A percentile compares a stretch with the other conserved stretches of the same genome.
Conservation (phyloP, 2,329 filamentous ascomycete genomes). For the Colletotrichum sp. region DNA sequence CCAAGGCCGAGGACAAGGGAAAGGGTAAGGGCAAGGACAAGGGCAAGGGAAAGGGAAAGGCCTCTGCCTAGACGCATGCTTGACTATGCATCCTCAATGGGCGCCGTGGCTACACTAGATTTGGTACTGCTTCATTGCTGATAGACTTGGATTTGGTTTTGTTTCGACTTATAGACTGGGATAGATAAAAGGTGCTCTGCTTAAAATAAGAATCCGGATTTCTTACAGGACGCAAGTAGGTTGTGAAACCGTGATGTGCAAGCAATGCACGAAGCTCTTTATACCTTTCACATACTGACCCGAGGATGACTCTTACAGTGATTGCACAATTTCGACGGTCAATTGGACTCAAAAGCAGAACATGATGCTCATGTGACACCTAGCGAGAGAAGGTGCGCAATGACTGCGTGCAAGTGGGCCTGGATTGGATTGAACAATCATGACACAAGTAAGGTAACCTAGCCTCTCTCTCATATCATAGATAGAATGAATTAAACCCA, state of each 20-base stretch:
- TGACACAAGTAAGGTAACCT: no score
- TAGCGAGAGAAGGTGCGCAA: no score
- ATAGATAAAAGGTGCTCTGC: neutral
- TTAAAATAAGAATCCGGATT: neutral
- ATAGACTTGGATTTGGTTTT: neutral
- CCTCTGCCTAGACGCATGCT: neutral
- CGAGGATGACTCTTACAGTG: neutral
- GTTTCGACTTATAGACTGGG: neutral
- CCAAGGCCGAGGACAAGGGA: neutral
- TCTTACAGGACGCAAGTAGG: neutral
- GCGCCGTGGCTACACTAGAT: neutral
- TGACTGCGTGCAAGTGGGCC: no score
- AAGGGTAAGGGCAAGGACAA: neutral
- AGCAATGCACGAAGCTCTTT: neutral
- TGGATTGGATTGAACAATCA: no score
- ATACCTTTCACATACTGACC: accelerated
- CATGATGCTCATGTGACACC: no score
- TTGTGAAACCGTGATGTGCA: neutral
- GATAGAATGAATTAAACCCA: no score
- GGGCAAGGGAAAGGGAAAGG: neutral
- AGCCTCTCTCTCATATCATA: no score
- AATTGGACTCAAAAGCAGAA: no score
- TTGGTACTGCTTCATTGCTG: neutral
- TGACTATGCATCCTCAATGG: neutral
- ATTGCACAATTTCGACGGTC: neutral